A percentile compares a stretch with the other conserved stretches of the same genome.
These are phyloP conservation scores for Mimosa pudica DNA, from an alignment of 306 rosid species.

Conservation along the genomic window DNA sequence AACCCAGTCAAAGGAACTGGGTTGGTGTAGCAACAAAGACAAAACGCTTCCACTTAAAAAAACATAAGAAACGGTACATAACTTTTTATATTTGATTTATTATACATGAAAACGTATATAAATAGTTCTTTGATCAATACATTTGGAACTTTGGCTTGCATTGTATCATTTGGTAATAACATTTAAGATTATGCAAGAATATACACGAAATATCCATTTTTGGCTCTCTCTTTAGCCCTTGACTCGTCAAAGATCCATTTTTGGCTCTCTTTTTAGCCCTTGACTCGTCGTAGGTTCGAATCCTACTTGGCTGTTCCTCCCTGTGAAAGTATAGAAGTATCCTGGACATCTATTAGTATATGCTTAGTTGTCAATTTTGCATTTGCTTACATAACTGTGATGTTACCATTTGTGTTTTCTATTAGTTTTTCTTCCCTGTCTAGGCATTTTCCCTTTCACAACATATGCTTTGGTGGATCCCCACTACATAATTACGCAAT, in stretches of 20 bases:
- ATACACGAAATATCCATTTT: too few relatives aligned
- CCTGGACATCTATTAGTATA: too few relatives aligned
- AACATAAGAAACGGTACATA: too few relatives aligned
- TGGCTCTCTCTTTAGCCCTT: too few relatives aligned
- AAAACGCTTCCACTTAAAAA: background rate
- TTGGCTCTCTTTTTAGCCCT: too few relatives aligned
- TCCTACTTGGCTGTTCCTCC: too few relatives aligned
- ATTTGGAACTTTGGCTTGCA: background rate
- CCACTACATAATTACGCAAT: background rate
- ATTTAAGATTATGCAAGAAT: too few relatives aligned
- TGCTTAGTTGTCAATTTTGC: background rate
- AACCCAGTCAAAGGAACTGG: background rate
- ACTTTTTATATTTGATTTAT: background rate
- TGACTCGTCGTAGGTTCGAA: too few relatives aligned
- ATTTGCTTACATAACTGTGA: background rate
- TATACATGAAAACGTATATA: background rate
- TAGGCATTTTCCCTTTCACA: background rate
- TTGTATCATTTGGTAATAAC: too few relatives aligned
- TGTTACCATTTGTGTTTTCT: background rate
- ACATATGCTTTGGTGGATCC: background rate
- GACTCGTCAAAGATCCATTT: too few relatives aligned
- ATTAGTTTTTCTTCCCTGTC: background rate
- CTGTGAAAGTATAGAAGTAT: too few relatives aligned
- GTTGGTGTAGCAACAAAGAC: background rate
- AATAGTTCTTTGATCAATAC: background rate